phyloP scores from a whole-genome alignment of 164 flowering plant genomes.

The Akebia trifoliata region DNA sequence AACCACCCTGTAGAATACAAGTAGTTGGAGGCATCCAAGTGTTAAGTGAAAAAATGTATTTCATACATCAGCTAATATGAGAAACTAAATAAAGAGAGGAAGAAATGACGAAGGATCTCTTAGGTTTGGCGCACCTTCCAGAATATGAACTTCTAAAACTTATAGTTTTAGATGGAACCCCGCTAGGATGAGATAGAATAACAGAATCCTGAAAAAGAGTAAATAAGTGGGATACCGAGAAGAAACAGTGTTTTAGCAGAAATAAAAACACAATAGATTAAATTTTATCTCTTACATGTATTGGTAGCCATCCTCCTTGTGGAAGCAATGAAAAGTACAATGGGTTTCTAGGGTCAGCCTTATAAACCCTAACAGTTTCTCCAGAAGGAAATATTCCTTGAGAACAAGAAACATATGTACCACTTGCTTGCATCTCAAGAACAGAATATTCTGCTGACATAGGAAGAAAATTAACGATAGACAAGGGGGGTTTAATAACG shows the following conservation, averaged over 20 bases:
- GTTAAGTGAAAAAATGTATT: not conserved
- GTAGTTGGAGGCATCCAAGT: conserved; percentile 2
- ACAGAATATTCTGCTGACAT: conserved; percentile 70
- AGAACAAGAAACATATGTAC: conserved; percentile 51
- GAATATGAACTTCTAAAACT: conserved; percentile 72
- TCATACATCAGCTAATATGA: not conserved
- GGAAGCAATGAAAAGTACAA: conserved; percentile 81
- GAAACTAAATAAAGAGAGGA: conserved; percentile 1
- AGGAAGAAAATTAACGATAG: conserved; percentile 70
- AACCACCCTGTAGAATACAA: conserved; percentile 57
- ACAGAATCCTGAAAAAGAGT: conserved; percentile 69
- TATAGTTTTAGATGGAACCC: conserved; percentile 54
- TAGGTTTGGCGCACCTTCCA: conserved; percentile 53
- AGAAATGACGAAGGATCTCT: not conserved
- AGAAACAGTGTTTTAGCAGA: not conserved
- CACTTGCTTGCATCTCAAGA: conserved; percentile 63
- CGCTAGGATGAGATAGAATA: conserved; percentile 70
- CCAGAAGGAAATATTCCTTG: conserved; percentile 72
- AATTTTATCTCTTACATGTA: conserved; percentile 47
- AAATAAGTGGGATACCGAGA: not conserved
- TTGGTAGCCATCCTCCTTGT: conserved; percentile 83
- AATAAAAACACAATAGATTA: not conserved
- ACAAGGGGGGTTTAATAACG: conserved; percentile 67
- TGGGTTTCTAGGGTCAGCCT: conserved; percentile 66
- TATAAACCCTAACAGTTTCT: conserved; percentile 51